These are phyloP conservation scores for Nakazawaea sp. DNA, from an alignment of 805 yeast species.

Conservation along the genomic window DNA sequence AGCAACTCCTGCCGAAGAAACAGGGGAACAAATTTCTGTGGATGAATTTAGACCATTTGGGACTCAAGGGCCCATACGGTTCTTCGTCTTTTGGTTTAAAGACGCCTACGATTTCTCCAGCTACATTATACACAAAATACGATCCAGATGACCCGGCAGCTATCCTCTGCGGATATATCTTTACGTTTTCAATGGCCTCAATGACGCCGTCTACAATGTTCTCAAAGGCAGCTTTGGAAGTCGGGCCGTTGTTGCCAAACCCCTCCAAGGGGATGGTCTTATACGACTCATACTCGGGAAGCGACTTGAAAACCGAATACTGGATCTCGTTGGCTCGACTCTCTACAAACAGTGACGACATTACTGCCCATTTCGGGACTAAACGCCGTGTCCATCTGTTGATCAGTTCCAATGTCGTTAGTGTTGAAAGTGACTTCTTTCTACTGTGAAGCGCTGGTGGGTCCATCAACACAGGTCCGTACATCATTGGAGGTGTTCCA, in stretches of 20 bases:
- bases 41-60: slow-evolving; percentile 77
- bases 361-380: slow-evolving; percentile 21
- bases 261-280: slow-evolving; percentile 19
- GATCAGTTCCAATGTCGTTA: slow-evolving; percentile 13
- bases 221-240: slow-evolving; percentile 25
- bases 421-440: slow-evolving; percentile 4
- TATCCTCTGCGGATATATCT: slow-evolving; percentile 42
- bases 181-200: slow-evolving; percentile 36
- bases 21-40: slow-evolving; percentile 73
- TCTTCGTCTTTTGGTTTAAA: slow-evolving; percentile 80
- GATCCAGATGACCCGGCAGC: slow-evolving; percentile 67
- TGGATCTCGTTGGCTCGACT: slow-evolving; percentile 35
- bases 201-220: slow-evolving; percentile 34
- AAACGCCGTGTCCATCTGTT: slow-evolving; percentile 18
- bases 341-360: slow-evolving; percentile 12
- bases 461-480: not conserved
- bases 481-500: too few relatives aligned
- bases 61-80: slow-evolving; percentile 72
- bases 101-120: slow-evolving; percentile 41
- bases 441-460: not conserved
- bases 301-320: slow-evolving; percentile 47
- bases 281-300: slow-evolving; percentile 23
- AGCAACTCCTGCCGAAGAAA: slow-evolving; percentile 66
- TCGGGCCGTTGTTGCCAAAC: slow-evolving; percentile 20
- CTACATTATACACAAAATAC: slow-evolving; percentile 43